phyloP scores from a whole-genome alignment of 345 rosid species.

The Streptanthus diversifolius region DNA sequence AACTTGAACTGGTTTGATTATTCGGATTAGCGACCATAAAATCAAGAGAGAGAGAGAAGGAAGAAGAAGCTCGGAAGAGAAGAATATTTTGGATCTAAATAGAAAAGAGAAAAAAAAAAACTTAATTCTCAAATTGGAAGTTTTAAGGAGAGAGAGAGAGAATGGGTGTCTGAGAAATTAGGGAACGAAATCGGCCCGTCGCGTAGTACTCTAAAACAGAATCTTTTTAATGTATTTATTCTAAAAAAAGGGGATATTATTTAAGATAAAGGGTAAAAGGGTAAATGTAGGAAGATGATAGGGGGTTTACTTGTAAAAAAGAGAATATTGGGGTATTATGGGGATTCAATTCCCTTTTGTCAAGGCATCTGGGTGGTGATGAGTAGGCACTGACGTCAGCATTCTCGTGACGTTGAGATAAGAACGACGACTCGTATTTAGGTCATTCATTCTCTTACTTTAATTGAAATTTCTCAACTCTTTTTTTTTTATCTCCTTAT shows the following conservation, averaged over 20 bases:
- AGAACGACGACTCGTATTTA: conserved; percentile 6
- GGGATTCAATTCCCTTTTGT: neutral
- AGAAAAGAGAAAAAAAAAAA: conserved; percentile 33
- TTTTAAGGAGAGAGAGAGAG: neutral
- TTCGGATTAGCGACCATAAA: neutral
- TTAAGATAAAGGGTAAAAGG: neutral
- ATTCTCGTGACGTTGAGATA: conserved; percentile 13
- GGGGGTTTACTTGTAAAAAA: neutral
- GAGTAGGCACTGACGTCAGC: conserved; percentile 15
- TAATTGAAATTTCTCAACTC: too few species aligned
- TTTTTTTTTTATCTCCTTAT: too few species aligned
- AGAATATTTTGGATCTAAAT: conserved; percentile 50
- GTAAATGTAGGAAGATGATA: neutral
- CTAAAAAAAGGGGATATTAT: neutral
- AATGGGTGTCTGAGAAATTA: neutral
- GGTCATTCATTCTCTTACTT: too few species aligned
- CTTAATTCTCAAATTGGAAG: conserved; percentile 23
- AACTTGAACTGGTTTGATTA: neutral
- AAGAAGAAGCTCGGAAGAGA: neutral
- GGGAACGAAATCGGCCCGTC: conserved; percentile 31
- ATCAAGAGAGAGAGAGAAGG: neutral
- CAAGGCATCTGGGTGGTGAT: neutral
- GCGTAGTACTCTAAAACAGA: conserved; percentile 22
- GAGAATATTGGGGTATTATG: conserved; percentile 14
- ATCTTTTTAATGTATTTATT: neutral